A percentile compares a stretch with the other conserved stretches of the same genome.
Evolutionary conservation across 2,329 filamentous ascomycete species (phyloP).

Genomic region (Alternaria atra): DNA sequence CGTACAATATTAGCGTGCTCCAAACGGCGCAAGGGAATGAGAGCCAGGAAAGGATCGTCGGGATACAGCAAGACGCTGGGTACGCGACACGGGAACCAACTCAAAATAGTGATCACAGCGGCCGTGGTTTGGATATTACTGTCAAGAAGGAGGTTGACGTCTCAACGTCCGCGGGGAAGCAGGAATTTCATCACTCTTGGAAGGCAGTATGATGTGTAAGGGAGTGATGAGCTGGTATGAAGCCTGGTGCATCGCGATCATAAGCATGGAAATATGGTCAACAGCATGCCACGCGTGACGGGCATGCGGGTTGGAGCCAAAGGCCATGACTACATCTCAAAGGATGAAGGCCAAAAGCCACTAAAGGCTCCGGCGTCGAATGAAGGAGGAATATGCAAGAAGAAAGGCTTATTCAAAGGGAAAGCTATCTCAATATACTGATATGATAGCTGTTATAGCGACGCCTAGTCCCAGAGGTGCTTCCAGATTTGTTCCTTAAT

Average conservation of each 20-base stretch:
- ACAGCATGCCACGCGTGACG: neutral
- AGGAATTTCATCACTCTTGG: neutral
- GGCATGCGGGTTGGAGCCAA: neutral
- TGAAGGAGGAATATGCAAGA: neutral
- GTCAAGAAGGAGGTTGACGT: slow-evolving; percentile 6
- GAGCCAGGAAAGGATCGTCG: slow-evolving; percentile 26
- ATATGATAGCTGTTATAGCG: neutral
- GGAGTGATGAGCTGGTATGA: neutral
- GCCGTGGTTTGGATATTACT: neutral
- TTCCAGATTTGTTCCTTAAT: neutral
- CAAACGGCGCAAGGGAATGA: slow-evolving; percentile 18
- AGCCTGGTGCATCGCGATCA: no score
- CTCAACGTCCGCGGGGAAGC: neutral
- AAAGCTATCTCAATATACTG: neutral
- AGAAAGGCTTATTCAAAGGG: neutral
- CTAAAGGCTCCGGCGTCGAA: neutral
- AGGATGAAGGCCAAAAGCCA: neutral
- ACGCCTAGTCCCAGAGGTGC: neutral
- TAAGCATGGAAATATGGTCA: no score
- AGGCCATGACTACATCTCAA: neutral
- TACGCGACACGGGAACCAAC: neutral
- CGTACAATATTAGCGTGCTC: slow-evolving; percentile 23
- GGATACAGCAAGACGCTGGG: neutral
- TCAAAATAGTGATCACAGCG: neutral
- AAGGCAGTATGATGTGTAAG: neutral